phyloP scores from a whole-genome alignment of 2,329 filamentous ascomycete species.

The Clonostachys sp. region DNA sequence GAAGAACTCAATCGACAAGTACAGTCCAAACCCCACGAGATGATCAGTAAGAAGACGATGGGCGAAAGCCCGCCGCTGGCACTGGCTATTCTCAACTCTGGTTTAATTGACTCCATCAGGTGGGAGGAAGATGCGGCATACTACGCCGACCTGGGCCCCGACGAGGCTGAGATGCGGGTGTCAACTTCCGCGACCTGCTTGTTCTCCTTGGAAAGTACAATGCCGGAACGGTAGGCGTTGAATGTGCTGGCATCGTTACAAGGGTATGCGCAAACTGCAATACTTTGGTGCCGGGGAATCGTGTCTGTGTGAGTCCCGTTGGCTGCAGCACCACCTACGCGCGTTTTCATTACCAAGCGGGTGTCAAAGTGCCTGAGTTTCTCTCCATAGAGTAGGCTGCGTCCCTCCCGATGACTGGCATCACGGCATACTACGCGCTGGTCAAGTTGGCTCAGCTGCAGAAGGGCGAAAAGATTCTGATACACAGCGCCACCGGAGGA shows the following conservation, averaged over 20 bases:
- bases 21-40: no score
- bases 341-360: background rate
- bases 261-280: conserved; percentile 8
- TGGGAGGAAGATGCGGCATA: no score
- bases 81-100: no score
- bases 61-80: no score
- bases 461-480: conserved; percentile 11
- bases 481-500: conserved; percentile 23
- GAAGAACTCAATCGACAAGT: no score
- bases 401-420: background rate
- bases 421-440: conserved; percentile 1
- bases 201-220: conserved; percentile 26
- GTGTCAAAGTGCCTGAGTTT: background rate
- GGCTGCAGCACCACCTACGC: conserved; percentile 16
- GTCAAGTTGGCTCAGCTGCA: background rate
- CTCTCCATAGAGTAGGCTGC: conserved; percentile 20
- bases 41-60: no score
- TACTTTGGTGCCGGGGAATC: conserved; percentile 8
- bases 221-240: conserved; percentile 27
- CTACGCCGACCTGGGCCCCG: background rate
- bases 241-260: conserved; percentile 12
- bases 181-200: conserved; percentile 21
- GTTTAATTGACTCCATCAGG: no score
- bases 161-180: conserved; percentile 5
- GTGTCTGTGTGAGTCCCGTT: conserved; percentile 11